A percentile compares a stretch with the other conserved stretches of the same genome.
Conservation (phyloP, 345 rosid genomes). For the Hibiscus trionum region DNA sequence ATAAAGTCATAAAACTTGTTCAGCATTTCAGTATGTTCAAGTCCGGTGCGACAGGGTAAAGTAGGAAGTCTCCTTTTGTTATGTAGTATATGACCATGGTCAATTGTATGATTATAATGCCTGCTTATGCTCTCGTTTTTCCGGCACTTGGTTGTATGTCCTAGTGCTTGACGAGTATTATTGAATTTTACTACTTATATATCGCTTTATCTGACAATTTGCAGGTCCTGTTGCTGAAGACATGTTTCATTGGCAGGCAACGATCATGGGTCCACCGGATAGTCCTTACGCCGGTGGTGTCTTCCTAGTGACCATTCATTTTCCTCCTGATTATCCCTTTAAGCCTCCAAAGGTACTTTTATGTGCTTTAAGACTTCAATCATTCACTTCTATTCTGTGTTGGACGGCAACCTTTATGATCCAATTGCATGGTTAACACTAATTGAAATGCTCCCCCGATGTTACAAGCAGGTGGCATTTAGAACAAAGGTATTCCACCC, state of each 20-base stretch:
- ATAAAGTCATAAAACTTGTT: not conserved
- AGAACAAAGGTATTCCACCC: slow-evolving; percentile 94
- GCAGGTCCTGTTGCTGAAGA: slow-evolving; percentile 83
- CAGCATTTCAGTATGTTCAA: not conserved
- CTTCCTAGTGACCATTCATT: slow-evolving; percentile 70
- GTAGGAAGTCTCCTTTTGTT: not conserved
- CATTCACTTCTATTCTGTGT: not conserved
- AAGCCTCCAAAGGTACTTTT: slow-evolving; percentile 63
- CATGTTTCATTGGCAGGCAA: slow-evolving; percentile 87
- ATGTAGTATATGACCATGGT: not conserved
- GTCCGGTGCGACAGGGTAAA: not conserved
- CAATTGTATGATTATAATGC: not conserved
- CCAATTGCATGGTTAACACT: not conserved
- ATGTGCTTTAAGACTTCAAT: not conserved
- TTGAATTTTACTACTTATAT: not conserved
- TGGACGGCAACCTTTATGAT: not conserved
- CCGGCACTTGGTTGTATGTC: not conserved
- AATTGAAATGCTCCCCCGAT: not conserved
- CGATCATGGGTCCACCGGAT: slow-evolving; percentile 82
- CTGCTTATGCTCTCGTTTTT: not conserved
- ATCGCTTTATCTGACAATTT: not conserved
- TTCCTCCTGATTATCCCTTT: slow-evolving; percentile 79
- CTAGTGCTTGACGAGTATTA: not conserved
- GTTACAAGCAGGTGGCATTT: slow-evolving; percentile 60
- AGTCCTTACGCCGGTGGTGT: slow-evolving; percentile 81